A percentile compares a stretch with the other conserved stretches of the same genome.
Conservation (phyloP, 306 rosid genomes). For the Dalbergia cultrata region DNA sequence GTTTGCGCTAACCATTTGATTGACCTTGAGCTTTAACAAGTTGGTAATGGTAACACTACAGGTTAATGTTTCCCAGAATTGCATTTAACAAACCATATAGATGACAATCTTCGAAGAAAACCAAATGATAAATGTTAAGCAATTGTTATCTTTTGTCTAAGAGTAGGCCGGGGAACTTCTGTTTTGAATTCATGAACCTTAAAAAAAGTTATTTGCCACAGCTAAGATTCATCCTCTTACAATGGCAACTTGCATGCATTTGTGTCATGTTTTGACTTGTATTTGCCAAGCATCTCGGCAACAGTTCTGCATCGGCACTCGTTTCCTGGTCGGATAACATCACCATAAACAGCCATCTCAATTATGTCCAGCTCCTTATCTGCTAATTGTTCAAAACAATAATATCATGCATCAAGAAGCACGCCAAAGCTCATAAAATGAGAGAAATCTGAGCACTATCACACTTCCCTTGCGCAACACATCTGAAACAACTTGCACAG, state of each 20-base stretch:
- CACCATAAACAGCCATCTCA: conserved; percentile 99
- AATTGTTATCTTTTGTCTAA: neutral
- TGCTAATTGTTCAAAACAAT: conserved; percentile 48
- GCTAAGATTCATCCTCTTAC: conserved; percentile 45
- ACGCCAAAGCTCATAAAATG: conserved; percentile 14
- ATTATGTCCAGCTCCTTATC: conserved; percentile 93
- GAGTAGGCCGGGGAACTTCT: neutral
- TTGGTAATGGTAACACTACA: neutral
- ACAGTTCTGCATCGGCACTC: conserved; percentile 89
- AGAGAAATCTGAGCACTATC: conserved; percentile 12
- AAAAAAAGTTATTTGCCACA: neutral
- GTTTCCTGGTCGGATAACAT: conserved; percentile 89
- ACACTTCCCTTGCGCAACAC: neutral
- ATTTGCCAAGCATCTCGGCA: conserved; percentile 90
- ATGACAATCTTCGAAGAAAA: conserved; percentile 27
- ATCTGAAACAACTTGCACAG: neutral
- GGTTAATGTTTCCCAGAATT: neutral
- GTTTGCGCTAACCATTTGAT: neutral
- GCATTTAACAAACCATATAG: neutral
- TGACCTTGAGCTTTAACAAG: neutral
- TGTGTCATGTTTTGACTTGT: conserved; percentile 66
- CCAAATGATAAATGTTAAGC: neutral
- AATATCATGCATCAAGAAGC: conserved; percentile 9
- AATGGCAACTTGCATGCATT: conserved; percentile 82
- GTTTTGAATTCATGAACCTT: conserved; percentile 13